Evolutionary conservation across 768 basidiomycete genomes (phyloP), one percentile per base, ranked within the genome.

Genomic region (Suillus tomentosus): DNA sequence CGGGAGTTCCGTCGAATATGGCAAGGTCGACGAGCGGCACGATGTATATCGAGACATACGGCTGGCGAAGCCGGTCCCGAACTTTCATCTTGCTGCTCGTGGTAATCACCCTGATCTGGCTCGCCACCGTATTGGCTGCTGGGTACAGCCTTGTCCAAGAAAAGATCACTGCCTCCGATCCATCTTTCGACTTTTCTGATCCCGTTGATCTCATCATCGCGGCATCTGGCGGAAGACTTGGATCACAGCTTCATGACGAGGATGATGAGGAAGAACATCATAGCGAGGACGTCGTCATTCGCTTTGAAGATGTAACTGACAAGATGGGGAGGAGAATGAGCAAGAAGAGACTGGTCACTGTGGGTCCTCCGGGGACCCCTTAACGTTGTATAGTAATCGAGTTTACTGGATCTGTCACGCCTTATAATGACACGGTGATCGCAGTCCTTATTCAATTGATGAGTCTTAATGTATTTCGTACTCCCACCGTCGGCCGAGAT

Each of bases 1-100:
- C 34, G 6, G 60, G 60, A 43, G 27, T 43, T n/a, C 36, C 63
- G 22, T 48, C 60, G 11, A 43, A 61, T 42, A 61, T 50, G 63
- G 36, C 63, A 19, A 40, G 5, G 22, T n/a, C n/a, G 15, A 48
- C 42, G 3, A 34, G 10, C 14, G 63, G 63, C 17, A 64, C 13
- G 10, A 64, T 61, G 63, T 60, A 37, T 61, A 60, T 64, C 24
- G n/a, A 27, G 34, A 64, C 63, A 3, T 48, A 62, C 15, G 63
- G 63, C 36, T 64, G 63, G 63, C 43, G 36, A 7, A 45, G 50
- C 43, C 24, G 50, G 7, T 24, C n/a, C 31, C 54, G 15, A 13
- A 63, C 58, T 13, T 63, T 39, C 48, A 40, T 64, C 22, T 43
- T 61, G 17, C 27, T 60, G 11, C n/a, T 64, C 13, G 58, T 39